These are phyloP conservation scores for Tetragonia tetragonoides DNA, from an alignment of 148 eudicot species.

Conservation along the genomic window DNA sequence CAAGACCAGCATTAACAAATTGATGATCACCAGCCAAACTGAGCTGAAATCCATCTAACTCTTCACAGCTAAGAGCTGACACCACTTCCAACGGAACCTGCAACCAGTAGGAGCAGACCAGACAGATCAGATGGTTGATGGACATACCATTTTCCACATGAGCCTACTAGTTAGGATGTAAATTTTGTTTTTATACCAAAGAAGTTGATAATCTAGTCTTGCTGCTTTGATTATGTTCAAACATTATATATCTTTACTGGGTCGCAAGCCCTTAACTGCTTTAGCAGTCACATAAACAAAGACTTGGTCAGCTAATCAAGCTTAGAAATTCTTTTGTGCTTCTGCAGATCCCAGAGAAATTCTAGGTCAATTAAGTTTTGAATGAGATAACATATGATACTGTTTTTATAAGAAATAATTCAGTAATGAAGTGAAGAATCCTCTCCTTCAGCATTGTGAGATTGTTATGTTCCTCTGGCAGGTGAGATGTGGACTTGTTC, in stretches of 20 bases:
- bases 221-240: not conserved
- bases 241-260: not conserved
- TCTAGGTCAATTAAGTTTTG: too few relatives aligned
- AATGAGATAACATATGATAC: too few relatives aligned
- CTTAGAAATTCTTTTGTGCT: too few relatives aligned
- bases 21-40: slow-evolving; percentile 92
- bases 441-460: not conserved
- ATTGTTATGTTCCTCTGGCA: not conserved
- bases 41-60: slow-evolving; percentile 52
- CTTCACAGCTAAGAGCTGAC: slow-evolving; percentile 47
- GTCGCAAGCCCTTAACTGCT: not conserved
- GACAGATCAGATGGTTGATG: slow-evolving; percentile 14
- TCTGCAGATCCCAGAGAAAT: too few relatives aligned
- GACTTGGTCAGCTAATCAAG: too few relatives aligned
- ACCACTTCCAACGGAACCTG: slow-evolving; percentile 70
- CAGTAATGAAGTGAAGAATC: not conserved
- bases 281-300: too few relatives aligned
- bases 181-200: not conserved
- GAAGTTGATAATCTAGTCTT: not conserved
- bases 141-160: not conserved
- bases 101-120: slow-evolving; percentile 18
- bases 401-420: not conserved
- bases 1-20: slow-evolving; percentile 69
- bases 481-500: not conserved
- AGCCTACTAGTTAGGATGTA: not conserved